phyloP scores from a whole-genome alignment of 2,329 filamentous ascomycete species.

The Colletotrichum endophyticum region DNA sequence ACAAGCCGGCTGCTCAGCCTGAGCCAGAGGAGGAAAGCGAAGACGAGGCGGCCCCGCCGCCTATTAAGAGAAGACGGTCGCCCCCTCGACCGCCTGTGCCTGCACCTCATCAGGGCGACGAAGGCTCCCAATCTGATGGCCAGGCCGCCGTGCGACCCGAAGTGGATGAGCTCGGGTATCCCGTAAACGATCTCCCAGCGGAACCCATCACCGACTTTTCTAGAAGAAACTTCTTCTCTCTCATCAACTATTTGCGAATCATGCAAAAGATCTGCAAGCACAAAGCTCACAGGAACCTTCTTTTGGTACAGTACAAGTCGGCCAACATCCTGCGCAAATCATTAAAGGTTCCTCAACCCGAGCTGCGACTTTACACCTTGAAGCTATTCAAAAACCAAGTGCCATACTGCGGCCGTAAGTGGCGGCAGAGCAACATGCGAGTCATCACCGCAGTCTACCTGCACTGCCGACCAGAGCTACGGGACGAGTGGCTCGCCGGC shows the following conservation, averaged over 20 bases:
- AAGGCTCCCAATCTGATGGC: slow-evolving; percentile 33
- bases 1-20: slow-evolving; percentile 28
- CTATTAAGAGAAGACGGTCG: slow-evolving; percentile 69
- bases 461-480: slow-evolving; percentile 87
- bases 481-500: slow-evolving; percentile 94
- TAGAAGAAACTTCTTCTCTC: slow-evolving; percentile 92
- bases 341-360: slow-evolving; percentile 86
- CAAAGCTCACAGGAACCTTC: slow-evolving; percentile 92
- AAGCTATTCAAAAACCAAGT: slow-evolving; percentile 99
- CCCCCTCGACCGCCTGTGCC: slow-evolving; percentile 40
- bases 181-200: slow-evolving; percentile 70
- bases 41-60: slow-evolving; percentile 83
- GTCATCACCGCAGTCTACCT: slow-evolving; percentile 97
- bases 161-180: slow-evolving; percentile 89
- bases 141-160: slow-evolving; percentile 52
- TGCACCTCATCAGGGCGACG: slow-evolving; percentile 24
- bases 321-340: slow-evolving; percentile 90
- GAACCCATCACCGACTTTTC: slow-evolving; percentile 89
- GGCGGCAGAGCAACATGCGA: slow-evolving; percentile 97
- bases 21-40: slow-evolving; percentile 51
- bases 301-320: slow-evolving; percentile 95
- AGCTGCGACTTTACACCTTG: slow-evolving; percentile 89
- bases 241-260: slow-evolving; percentile 93
- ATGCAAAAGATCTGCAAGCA: slow-evolving; percentile 98
- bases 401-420: slow-evolving; percentile 96